These are phyloP conservation scores for Apocynum venetum DNA, from an alignment of 257 asterid genomes.

Conservation along the genomic window DNA sequence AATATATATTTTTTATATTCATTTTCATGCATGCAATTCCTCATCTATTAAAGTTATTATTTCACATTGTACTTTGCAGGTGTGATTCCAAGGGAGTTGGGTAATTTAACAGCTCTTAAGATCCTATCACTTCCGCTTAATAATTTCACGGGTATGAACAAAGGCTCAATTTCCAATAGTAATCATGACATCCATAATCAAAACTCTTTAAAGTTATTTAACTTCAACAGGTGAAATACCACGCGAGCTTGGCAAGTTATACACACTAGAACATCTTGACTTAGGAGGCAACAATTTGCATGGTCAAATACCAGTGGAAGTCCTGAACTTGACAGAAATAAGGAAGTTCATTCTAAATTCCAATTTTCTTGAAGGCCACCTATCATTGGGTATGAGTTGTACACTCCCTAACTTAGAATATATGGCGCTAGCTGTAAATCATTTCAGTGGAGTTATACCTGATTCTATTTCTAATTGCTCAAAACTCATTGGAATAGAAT, in stretches of 20 bases:
- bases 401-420: conserved; percentile 14
- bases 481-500: background rate
- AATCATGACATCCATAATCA: too few species aligned
- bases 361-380: conserved; percentile 24
- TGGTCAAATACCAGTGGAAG: background rate
- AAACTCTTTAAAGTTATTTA: background rate
- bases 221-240: conserved; percentile 1
- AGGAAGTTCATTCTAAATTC: background rate
- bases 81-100: too few species aligned
- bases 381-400: too few species aligned
- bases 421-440: conserved; percentile 2
- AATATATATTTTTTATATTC: too few species aligned
- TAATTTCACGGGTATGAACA: background rate
- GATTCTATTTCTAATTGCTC: background rate
- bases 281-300: background rate
- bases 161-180: too few species aligned
- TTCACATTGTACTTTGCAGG: too few species aligned
- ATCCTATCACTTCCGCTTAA: background rate
- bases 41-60: background rate
- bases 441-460: conserved; percentile 27
- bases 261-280: conserved; percentile 7
- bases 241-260: conserved; percentile 14
- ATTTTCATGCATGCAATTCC: too few species aligned
- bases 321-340: conserved; percentile 19
- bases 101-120: too few species aligned